Evolutionary conservation across 2,329 filamentous ascomycete species (phyloP).

Genomic region (Cucurbitaria berberidis): DNA sequence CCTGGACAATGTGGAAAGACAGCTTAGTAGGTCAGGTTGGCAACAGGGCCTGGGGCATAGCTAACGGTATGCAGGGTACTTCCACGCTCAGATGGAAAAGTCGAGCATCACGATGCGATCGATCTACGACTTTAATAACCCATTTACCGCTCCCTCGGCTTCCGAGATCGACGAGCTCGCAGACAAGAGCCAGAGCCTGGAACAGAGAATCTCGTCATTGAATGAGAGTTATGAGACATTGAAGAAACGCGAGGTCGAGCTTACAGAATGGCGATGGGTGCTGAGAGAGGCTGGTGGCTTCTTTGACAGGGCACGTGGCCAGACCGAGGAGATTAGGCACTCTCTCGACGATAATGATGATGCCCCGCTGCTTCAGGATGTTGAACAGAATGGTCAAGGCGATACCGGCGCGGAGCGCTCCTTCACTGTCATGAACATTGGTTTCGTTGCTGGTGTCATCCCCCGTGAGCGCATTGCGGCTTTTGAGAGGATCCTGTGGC

Average conservation of each 20-base stretch:
- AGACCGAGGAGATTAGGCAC: conserved; percentile 93
- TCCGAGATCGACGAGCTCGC: conserved; percentile 96
- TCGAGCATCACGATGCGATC: conserved; percentile 83
- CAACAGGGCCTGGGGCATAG: conserved; percentile 1
- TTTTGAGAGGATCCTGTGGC: conserved; percentile 97
- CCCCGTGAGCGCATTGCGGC: conserved; percentile 88
- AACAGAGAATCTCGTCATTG: conserved; percentile 86
- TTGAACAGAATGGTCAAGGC: conserved; percentile 81
- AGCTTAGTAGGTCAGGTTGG: conserved; percentile 74
- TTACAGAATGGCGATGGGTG: conserved; percentile 99
- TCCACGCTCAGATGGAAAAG: conserved; percentile 95
- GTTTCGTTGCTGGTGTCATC: conserved; percentile 96
- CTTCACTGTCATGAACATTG: conserved; percentile 98
- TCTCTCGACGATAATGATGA: conserved; percentile 86
- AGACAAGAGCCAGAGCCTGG: conserved; percentile 88
- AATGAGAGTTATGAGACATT: conserved; percentile 99
- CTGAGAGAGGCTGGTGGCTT: conserved; percentile 94
- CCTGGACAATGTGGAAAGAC: conserved; percentile 96
- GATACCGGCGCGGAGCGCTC: conserved; percentile 74
- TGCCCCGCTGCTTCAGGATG: conserved; percentile 88
- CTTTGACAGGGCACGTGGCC: conserved; percentile 94
- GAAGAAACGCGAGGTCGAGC: conserved; percentile 95
- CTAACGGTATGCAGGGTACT: conserved; percentile 71
- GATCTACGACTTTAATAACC: conserved; percentile 88
- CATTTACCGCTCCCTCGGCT: conserved; percentile 84